Evolutionary conservation across 257 asterid species (phyloP), one percentile per base, ranked within the genome.

Genomic region (Solanum piurae): DNA sequence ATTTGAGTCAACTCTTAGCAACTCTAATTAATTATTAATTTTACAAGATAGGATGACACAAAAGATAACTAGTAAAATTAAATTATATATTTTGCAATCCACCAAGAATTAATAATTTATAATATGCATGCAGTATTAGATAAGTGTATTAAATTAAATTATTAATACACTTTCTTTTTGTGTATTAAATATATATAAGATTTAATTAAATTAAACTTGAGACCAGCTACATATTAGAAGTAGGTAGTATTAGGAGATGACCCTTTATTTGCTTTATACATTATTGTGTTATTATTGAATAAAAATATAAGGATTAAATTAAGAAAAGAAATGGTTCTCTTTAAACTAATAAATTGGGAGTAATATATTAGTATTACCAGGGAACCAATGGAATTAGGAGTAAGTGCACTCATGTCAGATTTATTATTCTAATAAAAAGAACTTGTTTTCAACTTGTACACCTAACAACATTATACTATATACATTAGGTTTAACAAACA

Each of bases 331-430:
- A 29, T 49, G 4, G 29, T 31, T 49, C 27, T 49, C 1, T 27
- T 49, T 44, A 87, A 49, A 23, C 34, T 13, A 87, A 46, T 66
- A 87, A 44, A 21, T 83, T 20, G 72, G 33, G 72, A 64, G 85
- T 49, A 66, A 83, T 46, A 38, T 18, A 85, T 88, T 86, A 68
- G 83, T 42, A 34, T 64, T n/a, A 86, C 40, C 8, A 25, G 13
- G 36, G 40, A 90, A 89, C 94, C 94, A 91, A 92, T 91, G 91
- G 83, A 60, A 86, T 49, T 87, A 42, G 86, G 79, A 87, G 37
- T 83, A 89, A 90, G 83, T 93, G 96, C 94, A 46, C 12, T 71
- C 93, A 86, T 87, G 94, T 93, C 93, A 91, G 89, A 82, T 18
- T 82, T 82, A 3, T 49, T 49, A 82, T 46, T 82, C 69, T 82